Conservation (phyloP, 2,329 filamentous ascomycete species). For the Aspergillus vadensis region DNA sequence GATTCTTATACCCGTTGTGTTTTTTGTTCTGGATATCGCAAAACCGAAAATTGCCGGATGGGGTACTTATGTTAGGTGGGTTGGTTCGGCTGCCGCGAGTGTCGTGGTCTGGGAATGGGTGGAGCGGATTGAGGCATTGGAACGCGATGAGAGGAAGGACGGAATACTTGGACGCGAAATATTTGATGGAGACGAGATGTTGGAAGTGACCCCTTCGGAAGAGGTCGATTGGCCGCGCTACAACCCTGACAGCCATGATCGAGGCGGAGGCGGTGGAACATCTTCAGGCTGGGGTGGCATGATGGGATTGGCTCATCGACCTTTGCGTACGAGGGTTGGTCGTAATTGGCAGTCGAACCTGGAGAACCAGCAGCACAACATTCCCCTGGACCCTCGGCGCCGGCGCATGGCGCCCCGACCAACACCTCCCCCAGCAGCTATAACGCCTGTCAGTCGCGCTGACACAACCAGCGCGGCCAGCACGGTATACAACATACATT, state of each 20-base stretch:
- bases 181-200: constrained; percentile 91
- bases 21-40: constrained; percentile 88
- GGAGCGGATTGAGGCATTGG: constrained; percentile 86
- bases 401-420: constrained; percentile 29
- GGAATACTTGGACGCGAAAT: constrained; percentile 88
- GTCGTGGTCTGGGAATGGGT: constrained; percentile 99
- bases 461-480: constrained; percentile 65
- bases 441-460: constrained; percentile 60
- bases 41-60: constrained; percentile 83
- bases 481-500: constrained; percentile 65
- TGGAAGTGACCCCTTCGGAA: constrained; percentile 66
- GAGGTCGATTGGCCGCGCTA: constrained; percentile 54
- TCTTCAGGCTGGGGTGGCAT: constrained; percentile 44
- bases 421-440: constrained; percentile 50
- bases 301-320: constrained; percentile 39
- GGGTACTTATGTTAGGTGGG: constrained; percentile 95
- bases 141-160: constrained; percentile 91
- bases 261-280: constrained; percentile 37
- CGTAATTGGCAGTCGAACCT: constrained; percentile 22
- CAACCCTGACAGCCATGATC: constrained; percentile 40
- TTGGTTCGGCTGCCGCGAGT: constrained; percentile 89
- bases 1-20: constrained; percentile 86
- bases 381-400: constrained; percentile 16
- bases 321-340: constrained; percentile 38
- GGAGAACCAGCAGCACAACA: constrained; percentile 18